Percentiles rank a stretch among this genome's conserved stretches.
Conservation (phyloP, 495 filamentous ascomycete genomes). For the Aspergillus bertholletiae region DNA sequence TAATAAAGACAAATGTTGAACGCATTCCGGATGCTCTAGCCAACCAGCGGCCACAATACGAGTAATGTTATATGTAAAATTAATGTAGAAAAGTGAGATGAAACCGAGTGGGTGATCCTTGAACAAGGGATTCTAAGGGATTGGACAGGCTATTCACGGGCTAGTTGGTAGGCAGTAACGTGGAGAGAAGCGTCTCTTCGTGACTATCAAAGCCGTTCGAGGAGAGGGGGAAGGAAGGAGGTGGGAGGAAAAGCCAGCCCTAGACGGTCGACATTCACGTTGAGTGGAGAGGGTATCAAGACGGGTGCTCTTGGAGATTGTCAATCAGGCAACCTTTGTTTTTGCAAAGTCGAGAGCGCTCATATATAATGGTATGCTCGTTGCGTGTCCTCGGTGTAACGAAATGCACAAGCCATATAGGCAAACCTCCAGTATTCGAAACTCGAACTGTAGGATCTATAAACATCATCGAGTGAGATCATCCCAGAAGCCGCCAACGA, state of each 20-base stretch:
- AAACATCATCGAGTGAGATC: slow-evolving; percentile 23
- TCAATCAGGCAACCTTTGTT: neutral
- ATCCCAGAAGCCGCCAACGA: slow-evolving; percentile 16
- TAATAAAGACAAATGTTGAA: slow-evolving; percentile 21
- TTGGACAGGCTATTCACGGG: neutral
- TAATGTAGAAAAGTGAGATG: neutral
- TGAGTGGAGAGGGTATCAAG: neutral
- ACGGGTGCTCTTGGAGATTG: neutral
- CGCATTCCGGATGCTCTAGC: slow-evolving; percentile 26
- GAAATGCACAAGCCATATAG: slow-evolving; percentile 12
- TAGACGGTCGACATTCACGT: neutral
- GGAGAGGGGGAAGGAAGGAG: neutral
- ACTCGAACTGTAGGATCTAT: slow-evolving; percentile 19
- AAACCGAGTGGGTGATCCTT: neutral
- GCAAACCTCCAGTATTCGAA: slow-evolving; percentile 11
- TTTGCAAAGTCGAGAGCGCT: neutral
- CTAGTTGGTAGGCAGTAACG: neutral
- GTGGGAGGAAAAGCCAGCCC: neutral
- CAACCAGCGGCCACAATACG: neutral
- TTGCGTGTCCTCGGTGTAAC: neutral
- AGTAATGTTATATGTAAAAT: neutral
- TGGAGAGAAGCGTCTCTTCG: neutral
- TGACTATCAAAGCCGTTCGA: neutral
- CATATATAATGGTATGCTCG: neutral
- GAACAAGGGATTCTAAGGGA: neutral